These are phyloP conservation scores for Ordospora colligata DNA, from an alignment of 371 early-diverging fungal genomes.

Conservation along the genomic window DNA sequence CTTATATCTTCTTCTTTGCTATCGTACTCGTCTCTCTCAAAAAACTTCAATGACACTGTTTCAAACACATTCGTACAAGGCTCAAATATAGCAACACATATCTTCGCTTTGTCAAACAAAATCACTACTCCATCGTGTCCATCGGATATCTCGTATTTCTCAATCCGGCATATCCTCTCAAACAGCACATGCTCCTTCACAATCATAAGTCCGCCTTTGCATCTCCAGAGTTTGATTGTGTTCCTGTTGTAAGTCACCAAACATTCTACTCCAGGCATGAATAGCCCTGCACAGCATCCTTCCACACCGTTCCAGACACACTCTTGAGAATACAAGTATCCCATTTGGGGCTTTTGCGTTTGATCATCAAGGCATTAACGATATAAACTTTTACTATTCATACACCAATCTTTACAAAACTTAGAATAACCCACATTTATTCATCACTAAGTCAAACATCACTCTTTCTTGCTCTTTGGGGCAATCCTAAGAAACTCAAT, in stretches of 20 bases:
- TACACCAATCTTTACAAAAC: too few species aligned
- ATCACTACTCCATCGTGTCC: constrained; percentile 2
- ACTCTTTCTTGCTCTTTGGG: not conserved
- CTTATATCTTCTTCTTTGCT: not conserved
- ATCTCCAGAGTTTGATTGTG: constrained; percentile 4
- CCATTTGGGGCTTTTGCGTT: not conserved
- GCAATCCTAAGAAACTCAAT: not conserved
- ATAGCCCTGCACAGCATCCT: constrained; percentile 18
- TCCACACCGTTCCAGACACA: constrained; percentile 1
- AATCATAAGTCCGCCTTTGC: not conserved
- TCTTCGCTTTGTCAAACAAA: constrained; percentile 2
- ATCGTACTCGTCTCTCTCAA: constrained; percentile 13
- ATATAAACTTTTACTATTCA: too few species aligned
- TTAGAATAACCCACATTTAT: too few species aligned
- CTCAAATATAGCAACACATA: constrained; percentile 1
- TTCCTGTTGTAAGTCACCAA: constrained; percentile 14
- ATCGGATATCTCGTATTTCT: not conserved
- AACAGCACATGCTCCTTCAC: constrained; percentile 11
- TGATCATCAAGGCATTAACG: too few species aligned
- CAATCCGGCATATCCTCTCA: constrained; percentile 20
- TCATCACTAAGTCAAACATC: too few species aligned
- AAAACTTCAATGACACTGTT: constrained; percentile 16
- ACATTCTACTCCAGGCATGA: not conserved
- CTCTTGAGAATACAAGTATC: constrained; percentile 16
- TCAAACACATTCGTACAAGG: not conserved